Evolutionary conservation across 345 rosid species (phyloP).

Genomic region (Eutrema japonicum): DNA sequence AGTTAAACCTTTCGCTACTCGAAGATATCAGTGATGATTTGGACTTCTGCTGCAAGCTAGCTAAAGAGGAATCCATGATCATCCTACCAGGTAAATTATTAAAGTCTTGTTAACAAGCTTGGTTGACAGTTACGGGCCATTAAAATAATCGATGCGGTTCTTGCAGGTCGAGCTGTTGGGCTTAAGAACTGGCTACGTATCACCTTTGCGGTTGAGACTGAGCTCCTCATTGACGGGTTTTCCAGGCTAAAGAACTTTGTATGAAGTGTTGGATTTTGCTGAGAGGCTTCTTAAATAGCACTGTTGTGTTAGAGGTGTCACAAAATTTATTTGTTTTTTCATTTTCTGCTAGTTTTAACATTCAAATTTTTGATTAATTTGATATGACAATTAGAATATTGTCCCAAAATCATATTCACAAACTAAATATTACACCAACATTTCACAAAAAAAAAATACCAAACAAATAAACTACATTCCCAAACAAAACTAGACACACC

Average conservation of each 20-base stretch:
- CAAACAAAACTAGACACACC: no score
- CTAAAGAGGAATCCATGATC: slow-evolving; percentile 47
- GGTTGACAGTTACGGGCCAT: background rate
- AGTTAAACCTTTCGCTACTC: slow-evolving; percentile 38
- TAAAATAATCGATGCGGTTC: background rate
- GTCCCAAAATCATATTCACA: no score
- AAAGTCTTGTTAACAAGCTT: background rate
- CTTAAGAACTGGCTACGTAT: slow-evolving; percentile 65
- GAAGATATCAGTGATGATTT: slow-evolving; percentile 49
- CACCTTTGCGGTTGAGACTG: slow-evolving; percentile 58
- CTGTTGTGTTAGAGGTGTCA: no score
- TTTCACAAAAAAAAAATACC: no score
- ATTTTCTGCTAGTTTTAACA: no score
- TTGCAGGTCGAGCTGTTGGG: slow-evolving; percentile 61
- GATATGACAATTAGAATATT: no score
- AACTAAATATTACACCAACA: no score
- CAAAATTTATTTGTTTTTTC: no score
- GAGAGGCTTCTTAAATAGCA: no score
- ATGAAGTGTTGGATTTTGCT: background rate
- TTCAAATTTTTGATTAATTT: no score
- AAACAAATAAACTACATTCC: no score
- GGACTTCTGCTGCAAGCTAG: slow-evolving; percentile 51
- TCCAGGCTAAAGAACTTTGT: slow-evolving; percentile 34
- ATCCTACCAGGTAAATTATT: slow-evolving; percentile 45
- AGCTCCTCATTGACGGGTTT: slow-evolving; percentile 51